Evolutionary conservation across 257 asterid genomes (phyloP), one percentile per base, ranked within the genome.

Genomic region (Striga asiatica): DNA sequence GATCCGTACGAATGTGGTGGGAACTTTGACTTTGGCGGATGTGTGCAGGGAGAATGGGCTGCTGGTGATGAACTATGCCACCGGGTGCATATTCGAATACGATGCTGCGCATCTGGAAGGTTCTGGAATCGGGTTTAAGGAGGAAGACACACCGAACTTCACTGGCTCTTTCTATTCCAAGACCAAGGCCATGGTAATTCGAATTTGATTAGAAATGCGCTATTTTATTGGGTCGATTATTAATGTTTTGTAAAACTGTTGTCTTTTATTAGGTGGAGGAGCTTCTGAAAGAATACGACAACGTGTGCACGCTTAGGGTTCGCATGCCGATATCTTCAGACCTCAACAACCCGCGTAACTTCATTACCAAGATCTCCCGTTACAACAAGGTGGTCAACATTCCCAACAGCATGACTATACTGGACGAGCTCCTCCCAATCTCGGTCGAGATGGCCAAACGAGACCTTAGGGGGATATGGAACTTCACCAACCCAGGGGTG

Each of bases 81-180:
- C 88, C 6, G 88, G 88, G n/a, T 80, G 88, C 31, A 80, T 80
- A 56, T 80, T 80, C 39, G 84, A 80, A 70, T 80, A 80, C 34
- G 81, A 80, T 70, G 74, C 68, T 35, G 50, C 72, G 12, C 88
- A 80, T 66, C 80, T 80, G 8, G 65, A 66, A 42, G 88, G 88
- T 22, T 74, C 88, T 32, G 84, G 84, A 34, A 75, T 77, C 32
- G 88, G 88, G 23, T 80, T 69, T 20, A 77, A 80, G 69, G 88
- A 80, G 75, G 84, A 77, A 50, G 88, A 80, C 60, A 72, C 37
- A 0, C 88, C 88, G 38, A 80, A 80, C 47, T 80, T 80, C 38
- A 46, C 21, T 24, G 88, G 84, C 9, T 80, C 84, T 5, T 80
- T 72, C 74, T 80, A 80, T 61, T 80, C 84, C 14, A 80, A 80